Evolutionary conservation across 148 eudicot species (phyloP).

Genomic region (Rhododendron molle): DNA sequence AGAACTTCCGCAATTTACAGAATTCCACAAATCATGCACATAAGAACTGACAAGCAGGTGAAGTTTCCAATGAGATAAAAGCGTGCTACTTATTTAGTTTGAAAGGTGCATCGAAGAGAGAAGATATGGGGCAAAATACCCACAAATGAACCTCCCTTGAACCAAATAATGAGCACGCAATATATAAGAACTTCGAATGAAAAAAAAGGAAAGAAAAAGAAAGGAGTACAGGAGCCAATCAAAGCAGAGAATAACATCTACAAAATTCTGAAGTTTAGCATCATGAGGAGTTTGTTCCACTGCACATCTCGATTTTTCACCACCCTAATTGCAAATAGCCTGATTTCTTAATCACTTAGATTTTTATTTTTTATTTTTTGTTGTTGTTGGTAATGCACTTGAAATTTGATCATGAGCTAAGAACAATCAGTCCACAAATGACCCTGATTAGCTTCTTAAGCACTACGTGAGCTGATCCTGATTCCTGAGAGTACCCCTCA

Average conservation of each 20-base stretch:
- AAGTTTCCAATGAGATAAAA: background rate
- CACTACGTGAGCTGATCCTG: background rate
- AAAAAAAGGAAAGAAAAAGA: too few relatives aligned
- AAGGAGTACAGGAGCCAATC: background rate
- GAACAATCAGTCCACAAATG: background rate
- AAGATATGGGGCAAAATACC: background rate
- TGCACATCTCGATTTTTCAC: background rate
- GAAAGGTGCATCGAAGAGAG: background rate
- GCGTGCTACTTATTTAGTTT: background rate
- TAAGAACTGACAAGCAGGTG: background rate
- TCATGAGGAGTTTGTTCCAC: background rate
- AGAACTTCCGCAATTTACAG: slow-evolving; percentile 1
- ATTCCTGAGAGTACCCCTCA: background rate
- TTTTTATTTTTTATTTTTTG: too few relatives aligned
- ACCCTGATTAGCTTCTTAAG: background rate
- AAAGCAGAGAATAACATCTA: background rate
- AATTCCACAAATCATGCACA: background rate
- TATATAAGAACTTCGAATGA: background rate
- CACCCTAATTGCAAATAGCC: background rate
- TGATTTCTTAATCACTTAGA: background rate
- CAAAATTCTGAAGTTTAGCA: background rate
- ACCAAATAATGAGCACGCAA: background rate
- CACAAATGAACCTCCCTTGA: background rate
- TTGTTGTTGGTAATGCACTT: background rate
- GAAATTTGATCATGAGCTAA: background rate